Percentiles rank a stretch among this genome's conserved stretches.
Evolutionary conservation across 2,329 filamentous ascomycete species (phyloP).

Genomic region (Basipetospora chlamydospora): DNA sequence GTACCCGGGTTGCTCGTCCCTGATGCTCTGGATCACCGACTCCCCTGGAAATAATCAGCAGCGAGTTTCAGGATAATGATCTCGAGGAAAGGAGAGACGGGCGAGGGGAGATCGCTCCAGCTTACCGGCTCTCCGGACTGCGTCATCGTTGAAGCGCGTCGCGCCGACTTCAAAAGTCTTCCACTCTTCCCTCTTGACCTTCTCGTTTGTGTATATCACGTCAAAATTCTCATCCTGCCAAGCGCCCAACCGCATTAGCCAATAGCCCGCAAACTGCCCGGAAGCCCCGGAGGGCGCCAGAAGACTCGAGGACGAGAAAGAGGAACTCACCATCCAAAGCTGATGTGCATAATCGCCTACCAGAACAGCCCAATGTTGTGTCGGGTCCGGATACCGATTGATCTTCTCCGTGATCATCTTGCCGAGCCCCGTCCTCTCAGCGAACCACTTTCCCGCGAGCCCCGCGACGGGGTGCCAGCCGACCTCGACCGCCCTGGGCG

Average conservation of each 20-base stretch:
- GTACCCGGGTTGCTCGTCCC: constrained; percentile 32
- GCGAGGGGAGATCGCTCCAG: no score
- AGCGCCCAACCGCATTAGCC: background rate
- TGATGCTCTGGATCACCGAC: constrained; percentile 36
- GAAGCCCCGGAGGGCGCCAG: no score
- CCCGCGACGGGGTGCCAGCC: constrained; percentile 46
- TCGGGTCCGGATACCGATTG: constrained; percentile 40
- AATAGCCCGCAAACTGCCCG: background rate
- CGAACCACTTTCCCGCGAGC: constrained; percentile 42
- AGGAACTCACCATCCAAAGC: constrained; percentile 38
- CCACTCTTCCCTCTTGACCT: constrained; percentile 31
- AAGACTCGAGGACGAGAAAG: no score
- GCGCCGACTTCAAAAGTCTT: constrained; percentile 34
- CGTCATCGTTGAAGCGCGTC: constrained; percentile 40
- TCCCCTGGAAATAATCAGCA: constrained; percentile 24
- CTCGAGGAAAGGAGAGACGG: no score
- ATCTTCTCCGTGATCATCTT: constrained; percentile 41
- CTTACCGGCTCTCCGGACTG: constrained; percentile 31
- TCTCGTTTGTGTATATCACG: constrained; percentile 41
- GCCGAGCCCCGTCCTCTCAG: constrained; percentile 38
- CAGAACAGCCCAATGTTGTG: constrained; percentile 45
- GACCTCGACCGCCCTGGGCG: constrained; percentile 27
- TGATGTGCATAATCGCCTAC: constrained; percentile 41
- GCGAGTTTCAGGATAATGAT: no score
- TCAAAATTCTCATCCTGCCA: constrained; percentile 37